Conservation (phyloP, 345 rosid species). For the Hibiscus mutabilis region DNA sequence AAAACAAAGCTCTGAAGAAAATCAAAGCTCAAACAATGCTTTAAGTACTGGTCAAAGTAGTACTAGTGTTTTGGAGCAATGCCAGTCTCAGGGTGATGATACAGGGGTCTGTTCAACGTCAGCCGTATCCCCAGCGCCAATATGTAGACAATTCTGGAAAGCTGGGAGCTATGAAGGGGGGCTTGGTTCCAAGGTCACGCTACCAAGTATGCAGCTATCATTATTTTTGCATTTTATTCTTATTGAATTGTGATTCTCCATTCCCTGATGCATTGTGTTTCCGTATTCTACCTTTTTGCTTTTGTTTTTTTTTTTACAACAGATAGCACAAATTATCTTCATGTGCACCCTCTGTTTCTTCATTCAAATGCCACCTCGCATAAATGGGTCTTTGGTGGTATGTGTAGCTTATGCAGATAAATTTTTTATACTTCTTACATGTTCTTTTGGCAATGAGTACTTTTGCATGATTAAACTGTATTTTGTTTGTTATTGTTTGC, state of each 20-base stretch:
- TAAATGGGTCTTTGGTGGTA: conserved; percentile 99
- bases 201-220: conserved; percentile 46
- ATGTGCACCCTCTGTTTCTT: conserved; percentile 93
- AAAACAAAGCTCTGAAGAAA: conserved; percentile 51
- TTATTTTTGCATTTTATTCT: not conserved
- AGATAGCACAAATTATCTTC: conserved; percentile 75
- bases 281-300: conserved; percentile 3
- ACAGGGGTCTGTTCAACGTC: conserved; percentile 55
- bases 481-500: conserved; percentile 27
- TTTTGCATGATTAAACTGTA: not conserved
- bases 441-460: conserved; percentile 6
- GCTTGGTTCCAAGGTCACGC: conserved; percentile 38
- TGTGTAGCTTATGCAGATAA: conserved; percentile 16
- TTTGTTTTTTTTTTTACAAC: conserved; percentile 3
- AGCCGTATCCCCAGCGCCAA: conserved; percentile 52
- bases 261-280: not conserved
- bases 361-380: conserved; percentile 99
- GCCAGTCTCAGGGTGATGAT: conserved; percentile 57
- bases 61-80: conserved; percentile 62
- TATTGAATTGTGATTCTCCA: not conserved
- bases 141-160: conserved; percentile 93
- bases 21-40: conserved; percentile 38
- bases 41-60: conserved; percentile 42
- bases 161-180: conserved; percentile 63
- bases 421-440: not conserved